Conservation (phyloP, 495 filamentous ascomycete species). For the Thozetella sp. region DNA sequence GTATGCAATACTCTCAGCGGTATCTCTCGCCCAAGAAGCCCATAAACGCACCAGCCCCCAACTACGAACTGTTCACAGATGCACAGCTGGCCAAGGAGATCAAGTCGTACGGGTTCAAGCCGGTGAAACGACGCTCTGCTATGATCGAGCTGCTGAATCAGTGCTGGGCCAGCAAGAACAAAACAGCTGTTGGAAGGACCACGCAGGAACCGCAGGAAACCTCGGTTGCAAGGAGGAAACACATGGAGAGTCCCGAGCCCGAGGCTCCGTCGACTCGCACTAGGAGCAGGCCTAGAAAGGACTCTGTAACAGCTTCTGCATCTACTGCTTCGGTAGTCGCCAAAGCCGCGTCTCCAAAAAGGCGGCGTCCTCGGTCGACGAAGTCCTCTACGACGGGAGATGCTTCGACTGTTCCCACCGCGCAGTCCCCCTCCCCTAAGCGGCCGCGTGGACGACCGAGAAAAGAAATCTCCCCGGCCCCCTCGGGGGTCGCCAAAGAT, state of each 20-base stretch:
- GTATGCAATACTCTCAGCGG: constrained; percentile 6
- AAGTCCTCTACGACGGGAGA: too few species aligned
- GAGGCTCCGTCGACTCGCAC: constrained; percentile 27
- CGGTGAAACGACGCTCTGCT: constrained; percentile 65
- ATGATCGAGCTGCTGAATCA: constrained; percentile 74
- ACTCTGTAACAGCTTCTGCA: constrained; percentile 12
- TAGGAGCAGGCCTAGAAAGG: constrained; percentile 47
- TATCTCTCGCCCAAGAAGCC: constrained; percentile 5
- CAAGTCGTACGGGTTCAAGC: constrained; percentile 71
- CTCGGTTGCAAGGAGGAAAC: constrained; percentile 20
- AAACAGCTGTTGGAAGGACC: background rate
- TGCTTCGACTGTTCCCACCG: background rate
- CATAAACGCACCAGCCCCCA: constrained; percentile 48
- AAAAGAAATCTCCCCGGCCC: constrained; percentile 11
- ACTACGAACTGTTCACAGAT: constrained; percentile 66
- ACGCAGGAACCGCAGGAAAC: background rate
- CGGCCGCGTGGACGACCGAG: constrained; percentile 17
- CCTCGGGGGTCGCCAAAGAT: background rate
- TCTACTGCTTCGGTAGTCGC: background rate
- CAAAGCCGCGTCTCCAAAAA: background rate
- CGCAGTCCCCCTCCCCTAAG: constrained; percentile 5
- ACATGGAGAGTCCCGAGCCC: constrained; percentile 4
- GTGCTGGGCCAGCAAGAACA: constrained; percentile 66
- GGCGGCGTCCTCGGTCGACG: background rate
- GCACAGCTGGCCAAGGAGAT: constrained; percentile 64